Conservation (phyloP, 495 filamentous ascomycete genomes). For the Coniosporium apollinis region DNA sequence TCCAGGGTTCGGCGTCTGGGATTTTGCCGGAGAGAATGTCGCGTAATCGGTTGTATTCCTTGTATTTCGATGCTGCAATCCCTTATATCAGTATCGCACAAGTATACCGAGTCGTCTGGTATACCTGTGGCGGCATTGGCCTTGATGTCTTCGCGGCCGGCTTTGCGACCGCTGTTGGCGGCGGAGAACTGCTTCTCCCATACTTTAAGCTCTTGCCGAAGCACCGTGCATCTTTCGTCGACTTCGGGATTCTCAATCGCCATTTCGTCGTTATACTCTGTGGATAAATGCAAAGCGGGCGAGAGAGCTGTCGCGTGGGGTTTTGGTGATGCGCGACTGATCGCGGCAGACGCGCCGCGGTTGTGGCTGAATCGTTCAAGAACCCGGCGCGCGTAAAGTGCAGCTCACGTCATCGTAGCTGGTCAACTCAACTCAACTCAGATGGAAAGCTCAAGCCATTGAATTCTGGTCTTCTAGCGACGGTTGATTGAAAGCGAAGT, state of each 20-base stretch:
- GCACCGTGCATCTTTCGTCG: background rate
- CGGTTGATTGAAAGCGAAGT: too few relatives aligned
- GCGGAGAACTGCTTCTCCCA: conserved; percentile 71
- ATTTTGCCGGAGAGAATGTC: conserved; percentile 37
- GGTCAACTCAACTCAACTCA: too few relatives aligned
- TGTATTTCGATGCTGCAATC: conserved; percentile 66
- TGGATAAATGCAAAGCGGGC: too few relatives aligned
- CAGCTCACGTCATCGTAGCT: too few relatives aligned
- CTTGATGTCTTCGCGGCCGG: conserved; percentile 75
- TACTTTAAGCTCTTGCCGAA: conserved; percentile 49
- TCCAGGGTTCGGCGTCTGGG: conserved; percentile 1
- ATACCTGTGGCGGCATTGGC: conserved; percentile 64
- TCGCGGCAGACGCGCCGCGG: too few relatives aligned
- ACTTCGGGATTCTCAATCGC: background rate
- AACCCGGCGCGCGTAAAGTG: too few relatives aligned
- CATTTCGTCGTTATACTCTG: too few relatives aligned
- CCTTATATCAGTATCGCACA: background rate
- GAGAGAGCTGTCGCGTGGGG: too few relatives aligned
- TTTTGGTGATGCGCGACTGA: too few relatives aligned
- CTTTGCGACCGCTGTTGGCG: conserved; percentile 55
- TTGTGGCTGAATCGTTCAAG: too few relatives aligned
- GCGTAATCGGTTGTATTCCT: conserved; percentile 64
- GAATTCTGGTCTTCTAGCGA: too few relatives aligned
- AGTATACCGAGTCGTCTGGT: conserved; percentile 1
- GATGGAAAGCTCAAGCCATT: too few relatives aligned